A percentile compares a stretch with the other conserved stretches of the same genome.
These are phyloP conservation scores for Xenosphaeropsis pyriputrescens DNA, from an alignment of 2,329 filamentous ascomycete genomes.

Conservation along the genomic window DNA sequence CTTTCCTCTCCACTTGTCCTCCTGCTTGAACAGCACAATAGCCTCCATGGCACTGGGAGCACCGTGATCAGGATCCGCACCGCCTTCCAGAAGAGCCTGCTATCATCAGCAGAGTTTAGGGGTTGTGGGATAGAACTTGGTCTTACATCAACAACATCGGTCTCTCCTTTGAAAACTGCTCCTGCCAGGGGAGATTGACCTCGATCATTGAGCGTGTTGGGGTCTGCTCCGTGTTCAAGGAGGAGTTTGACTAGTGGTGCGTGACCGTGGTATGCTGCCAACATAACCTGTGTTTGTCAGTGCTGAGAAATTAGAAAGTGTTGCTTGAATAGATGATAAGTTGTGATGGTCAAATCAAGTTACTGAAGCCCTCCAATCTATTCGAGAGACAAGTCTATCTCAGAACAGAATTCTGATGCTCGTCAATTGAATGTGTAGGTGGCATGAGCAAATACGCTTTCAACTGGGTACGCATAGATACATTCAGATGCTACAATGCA, in stretches of 20 bases:
- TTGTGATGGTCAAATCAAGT: too few relatives aligned
- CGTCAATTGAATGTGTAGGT: too few relatives aligned
- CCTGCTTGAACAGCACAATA: conserved; percentile 35
- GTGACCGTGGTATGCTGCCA: conserved; percentile 57
- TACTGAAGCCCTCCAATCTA: too few relatives aligned
- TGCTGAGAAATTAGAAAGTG: too few relatives aligned
- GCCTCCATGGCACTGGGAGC: conserved; percentile 32
- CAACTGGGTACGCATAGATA: too few relatives aligned
- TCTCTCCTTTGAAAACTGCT: conserved; percentile 58
- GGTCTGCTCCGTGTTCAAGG: conserved; percentile 46
- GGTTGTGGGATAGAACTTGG: background rate
- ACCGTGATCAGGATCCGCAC: conserved; percentile 38
- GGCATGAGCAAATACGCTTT: too few relatives aligned
- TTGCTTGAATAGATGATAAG: too few relatives aligned
- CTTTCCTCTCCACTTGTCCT: conserved; percentile 31
- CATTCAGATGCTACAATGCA: too few relatives aligned
- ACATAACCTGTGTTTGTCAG: conserved; percentile 40
- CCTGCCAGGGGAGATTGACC: conserved; percentile 57
- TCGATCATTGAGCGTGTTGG: conserved; percentile 52
- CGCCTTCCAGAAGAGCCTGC: conserved; percentile 29
- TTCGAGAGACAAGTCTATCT: too few relatives aligned
- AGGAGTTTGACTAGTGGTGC: conserved; percentile 43
- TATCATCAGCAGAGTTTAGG: conserved; percentile 1
- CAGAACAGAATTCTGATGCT: too few relatives aligned
- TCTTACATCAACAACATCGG: conserved; percentile 42